Conservation (phyloP, 1,139 yeast species). For the Suzukiozyma palmioleophila region DNA sequence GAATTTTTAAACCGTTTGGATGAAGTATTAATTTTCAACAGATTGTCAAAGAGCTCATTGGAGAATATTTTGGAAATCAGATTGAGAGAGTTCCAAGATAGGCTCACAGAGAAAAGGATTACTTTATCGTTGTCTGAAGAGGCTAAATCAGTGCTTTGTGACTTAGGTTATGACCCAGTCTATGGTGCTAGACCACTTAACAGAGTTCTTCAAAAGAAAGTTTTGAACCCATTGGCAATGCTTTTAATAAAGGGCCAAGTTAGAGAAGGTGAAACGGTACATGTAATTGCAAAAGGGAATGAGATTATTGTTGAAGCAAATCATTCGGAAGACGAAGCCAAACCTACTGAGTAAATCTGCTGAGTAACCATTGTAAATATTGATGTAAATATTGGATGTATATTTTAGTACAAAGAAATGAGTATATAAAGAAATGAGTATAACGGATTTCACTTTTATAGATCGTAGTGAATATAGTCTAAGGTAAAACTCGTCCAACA, state of each 20-base stretch:
- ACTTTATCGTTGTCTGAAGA: slow-evolving; percentile 50
- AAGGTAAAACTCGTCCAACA: slow-evolving; percentile 48
- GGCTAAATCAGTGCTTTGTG: slow-evolving; percentile 75
- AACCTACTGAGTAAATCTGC: not conserved
- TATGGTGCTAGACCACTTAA: slow-evolving; percentile 97
- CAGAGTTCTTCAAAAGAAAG: slow-evolving; percentile 74
- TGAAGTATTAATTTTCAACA: slow-evolving; percentile 84
- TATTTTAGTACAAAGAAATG: not conserved
- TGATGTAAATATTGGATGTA: not conserved
- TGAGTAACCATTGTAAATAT: no score
- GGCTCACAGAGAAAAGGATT: slow-evolving; percentile 79
- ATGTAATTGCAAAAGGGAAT: slow-evolving; percentile 23
- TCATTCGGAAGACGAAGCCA: slow-evolving; percentile 27
- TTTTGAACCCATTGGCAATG: slow-evolving; percentile 84
- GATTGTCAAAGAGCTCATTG: slow-evolving; percentile 71
- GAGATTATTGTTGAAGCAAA: slow-evolving; percentile 43
- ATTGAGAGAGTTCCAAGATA: slow-evolving; percentile 70
- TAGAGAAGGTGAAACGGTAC: slow-evolving; percentile 62
- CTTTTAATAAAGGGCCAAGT: slow-evolving; percentile 76
- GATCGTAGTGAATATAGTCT: not conserved
- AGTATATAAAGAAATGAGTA: no score
- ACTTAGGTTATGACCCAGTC: slow-evolving; percentile 81
- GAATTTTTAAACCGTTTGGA: slow-evolving; percentile 93
- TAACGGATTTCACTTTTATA: no score
- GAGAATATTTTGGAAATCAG: slow-evolving; percentile 80